Conservation (phyloP, 139 green algal species). For the Ettlia oleoabundans region DNA sequence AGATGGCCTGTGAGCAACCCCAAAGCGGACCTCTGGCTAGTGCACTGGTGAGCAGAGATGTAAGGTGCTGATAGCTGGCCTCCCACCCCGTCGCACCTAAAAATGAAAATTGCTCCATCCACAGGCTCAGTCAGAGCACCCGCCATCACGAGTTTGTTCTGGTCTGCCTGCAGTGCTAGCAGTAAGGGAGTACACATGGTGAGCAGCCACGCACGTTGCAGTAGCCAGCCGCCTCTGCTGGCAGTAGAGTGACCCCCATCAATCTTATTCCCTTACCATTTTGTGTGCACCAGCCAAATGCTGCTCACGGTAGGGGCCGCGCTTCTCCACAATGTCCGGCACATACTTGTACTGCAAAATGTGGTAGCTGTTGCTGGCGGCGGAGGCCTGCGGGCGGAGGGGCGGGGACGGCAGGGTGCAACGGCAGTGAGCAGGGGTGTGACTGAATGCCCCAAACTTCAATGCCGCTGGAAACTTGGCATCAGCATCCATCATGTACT, state of each 20-base stretch:
- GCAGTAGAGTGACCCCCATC: no score
- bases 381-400: no score
- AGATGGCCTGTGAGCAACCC: no score
- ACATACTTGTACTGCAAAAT: constrained; percentile 71
- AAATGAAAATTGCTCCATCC: constrained; percentile 73
- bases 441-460: no score
- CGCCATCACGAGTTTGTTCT: constrained; percentile 72
- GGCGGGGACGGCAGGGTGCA: constrained; percentile 33
- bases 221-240: neutral
- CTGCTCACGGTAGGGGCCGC: constrained; percentile 66
- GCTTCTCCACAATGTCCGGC: constrained; percentile 79
- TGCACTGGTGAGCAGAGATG: no score
- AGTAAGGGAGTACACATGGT: neutral
- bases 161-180: constrained; percentile 50
- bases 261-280: constrained; percentile 41
- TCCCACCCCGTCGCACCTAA: constrained; percentile 43
- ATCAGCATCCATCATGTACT: constrained; percentile 37
- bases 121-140: constrained; percentile 71
- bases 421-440: no score
- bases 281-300: constrained; percentile 69
- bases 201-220: no score
- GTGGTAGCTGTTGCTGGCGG: constrained; percentile 36
- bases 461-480: no score
- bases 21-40: no score
- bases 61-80: neutral